These are phyloP conservation scores for Dioscorea cayenensis DNA, from an alignment of 116 monocot genomes.

Conservation along the genomic window DNA sequence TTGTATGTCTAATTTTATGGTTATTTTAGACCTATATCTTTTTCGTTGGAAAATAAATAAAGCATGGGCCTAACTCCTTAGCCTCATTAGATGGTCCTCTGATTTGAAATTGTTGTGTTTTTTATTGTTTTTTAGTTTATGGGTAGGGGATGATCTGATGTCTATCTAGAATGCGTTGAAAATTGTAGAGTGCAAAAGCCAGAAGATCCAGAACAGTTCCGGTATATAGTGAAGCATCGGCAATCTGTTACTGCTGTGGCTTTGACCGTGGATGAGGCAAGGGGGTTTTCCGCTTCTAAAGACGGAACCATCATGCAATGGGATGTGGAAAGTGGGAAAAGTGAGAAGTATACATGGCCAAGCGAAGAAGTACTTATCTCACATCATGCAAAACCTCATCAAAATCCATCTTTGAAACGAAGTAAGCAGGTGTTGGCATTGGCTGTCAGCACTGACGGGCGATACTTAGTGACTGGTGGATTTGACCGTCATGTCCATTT, in stretches of 20 bases:
- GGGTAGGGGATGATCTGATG: not conserved
- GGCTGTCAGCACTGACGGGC: constrained; percentile 81
- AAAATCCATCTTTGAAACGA: constrained; percentile 40
- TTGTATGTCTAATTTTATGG: no score
- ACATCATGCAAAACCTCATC: constrained; percentile 52
- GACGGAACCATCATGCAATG: constrained; percentile 87
- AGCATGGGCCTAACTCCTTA: no score
- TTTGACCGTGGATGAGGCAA: constrained; percentile 62
- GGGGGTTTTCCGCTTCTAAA: constrained; percentile 95
- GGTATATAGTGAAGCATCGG: constrained; percentile 57
- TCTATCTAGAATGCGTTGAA: not conserved
- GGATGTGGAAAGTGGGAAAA: constrained; percentile 88
- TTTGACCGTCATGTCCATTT: constrained; percentile 88
- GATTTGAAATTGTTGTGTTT: no score
- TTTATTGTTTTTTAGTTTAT: not conserved
- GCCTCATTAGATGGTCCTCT: no score
- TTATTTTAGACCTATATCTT: no score
- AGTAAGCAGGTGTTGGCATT: constrained; percentile 75
- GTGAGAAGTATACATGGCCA: constrained; percentile 87
- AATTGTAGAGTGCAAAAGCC: constrained; percentile 50
- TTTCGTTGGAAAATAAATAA: no score
- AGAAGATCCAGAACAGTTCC: constrained; percentile 43
- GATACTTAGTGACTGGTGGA: constrained; percentile 85
- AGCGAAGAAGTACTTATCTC: constrained; percentile 59
- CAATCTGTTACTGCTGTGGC: constrained; percentile 76